phyloP scores from a whole-genome alignment of 176 grass and related monocot genomes.

The Bonia amplexicaulis region DNA sequence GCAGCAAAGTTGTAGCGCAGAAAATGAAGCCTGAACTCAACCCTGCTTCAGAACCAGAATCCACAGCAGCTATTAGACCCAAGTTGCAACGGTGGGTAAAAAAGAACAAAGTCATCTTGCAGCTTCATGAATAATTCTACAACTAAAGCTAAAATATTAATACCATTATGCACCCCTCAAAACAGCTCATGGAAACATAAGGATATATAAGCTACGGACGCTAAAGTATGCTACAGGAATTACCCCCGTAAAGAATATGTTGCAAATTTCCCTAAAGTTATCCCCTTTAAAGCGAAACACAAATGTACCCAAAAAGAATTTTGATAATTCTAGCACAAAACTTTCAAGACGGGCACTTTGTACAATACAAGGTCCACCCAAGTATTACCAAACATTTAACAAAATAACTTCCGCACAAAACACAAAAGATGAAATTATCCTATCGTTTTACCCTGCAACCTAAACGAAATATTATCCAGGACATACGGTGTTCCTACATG shows the following conservation, averaged over 20 bases:
- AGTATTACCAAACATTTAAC: constrained; percentile 14
- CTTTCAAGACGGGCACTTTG: not conserved
- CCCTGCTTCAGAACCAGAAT: not conserved
- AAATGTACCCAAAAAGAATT: constrained; percentile 2
- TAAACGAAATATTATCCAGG: constrained; percentile 22
- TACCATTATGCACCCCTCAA: not conserved
- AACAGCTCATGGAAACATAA: not conserved
- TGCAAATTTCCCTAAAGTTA: not conserved
- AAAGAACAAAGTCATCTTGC: not conserved
- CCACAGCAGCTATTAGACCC: not conserved
- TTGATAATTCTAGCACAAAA: not conserved
- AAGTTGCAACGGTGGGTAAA: not conserved
- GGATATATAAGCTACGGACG: not conserved
- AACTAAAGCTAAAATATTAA: not conserved
- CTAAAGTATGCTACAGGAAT: not conserved
- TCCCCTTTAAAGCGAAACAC: not conserved
- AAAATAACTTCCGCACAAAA: constrained; percentile 8
- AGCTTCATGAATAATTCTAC: not conserved
- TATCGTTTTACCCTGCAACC: not conserved
- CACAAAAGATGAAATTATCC: not conserved
- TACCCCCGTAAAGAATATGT: not conserved
- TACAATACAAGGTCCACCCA: constrained; percentile 8
- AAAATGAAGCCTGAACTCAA: not conserved
- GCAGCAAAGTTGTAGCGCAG: not conserved
- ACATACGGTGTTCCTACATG: not conserved